These are phyloP conservation scores for Globisporangium spinosum DNA, from an alignment of 352 stramenopile species.

Conservation along the genomic window DNA sequence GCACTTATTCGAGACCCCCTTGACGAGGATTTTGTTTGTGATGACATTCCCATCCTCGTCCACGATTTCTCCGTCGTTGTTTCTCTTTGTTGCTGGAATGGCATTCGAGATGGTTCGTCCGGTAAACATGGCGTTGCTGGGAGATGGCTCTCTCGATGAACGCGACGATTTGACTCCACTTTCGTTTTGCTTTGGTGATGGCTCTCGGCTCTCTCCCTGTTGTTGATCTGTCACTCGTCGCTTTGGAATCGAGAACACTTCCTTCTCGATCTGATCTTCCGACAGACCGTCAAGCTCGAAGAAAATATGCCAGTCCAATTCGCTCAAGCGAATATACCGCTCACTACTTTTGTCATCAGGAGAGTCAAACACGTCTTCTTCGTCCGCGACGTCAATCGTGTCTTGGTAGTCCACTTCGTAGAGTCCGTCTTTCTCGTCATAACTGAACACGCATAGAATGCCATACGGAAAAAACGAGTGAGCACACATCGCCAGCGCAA, in stretches of 20 bases:
- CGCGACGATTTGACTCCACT: conserved; percentile 5
- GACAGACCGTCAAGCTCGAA: conserved; percentile 44
- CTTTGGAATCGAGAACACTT: conserved; percentile 83
- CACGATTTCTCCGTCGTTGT: conserved; percentile 33
- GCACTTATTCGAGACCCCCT: conserved; percentile 55
- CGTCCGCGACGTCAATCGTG: conserved; percentile 27
- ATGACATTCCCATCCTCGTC: conserved; percentile 46
- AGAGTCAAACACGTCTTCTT: conserved; percentile 27
- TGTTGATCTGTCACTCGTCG: conserved; percentile 26
- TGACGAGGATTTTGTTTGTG: conserved; percentile 67
- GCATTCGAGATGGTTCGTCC: conserved; percentile 8
- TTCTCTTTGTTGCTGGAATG: neutral
- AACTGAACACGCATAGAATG: conserved; percentile 13
- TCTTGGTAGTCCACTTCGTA: conserved; percentile 66
- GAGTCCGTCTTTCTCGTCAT: conserved; percentile 32
- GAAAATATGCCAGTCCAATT: conserved; percentile 73
- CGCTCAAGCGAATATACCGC: conserved; percentile 25
- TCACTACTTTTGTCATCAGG: conserved; percentile 19
- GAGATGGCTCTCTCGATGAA: conserved; percentile 12
- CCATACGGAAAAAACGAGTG: neutral
- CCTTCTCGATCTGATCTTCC: conserved; percentile 48
- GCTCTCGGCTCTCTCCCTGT: conserved; percentile 28
- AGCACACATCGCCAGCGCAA: neutral
- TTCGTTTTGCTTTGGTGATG: conserved; percentile 30
- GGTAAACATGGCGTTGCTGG: neutral